Conservation (phyloP, 2,329 filamentous ascomycete species). For the Zopfia rhizophila region DNA sequence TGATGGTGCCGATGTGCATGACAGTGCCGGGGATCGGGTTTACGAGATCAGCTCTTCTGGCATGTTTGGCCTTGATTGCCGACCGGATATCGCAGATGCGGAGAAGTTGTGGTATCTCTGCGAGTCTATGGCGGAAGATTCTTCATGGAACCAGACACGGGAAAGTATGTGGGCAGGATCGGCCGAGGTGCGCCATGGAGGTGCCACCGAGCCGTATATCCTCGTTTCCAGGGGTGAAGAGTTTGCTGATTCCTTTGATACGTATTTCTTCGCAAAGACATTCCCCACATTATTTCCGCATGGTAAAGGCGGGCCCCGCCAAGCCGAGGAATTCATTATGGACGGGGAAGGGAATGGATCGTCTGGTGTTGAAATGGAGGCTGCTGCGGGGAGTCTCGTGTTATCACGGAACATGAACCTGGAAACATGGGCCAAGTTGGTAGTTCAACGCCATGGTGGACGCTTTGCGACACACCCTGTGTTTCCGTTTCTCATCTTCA, state of each 20-base stretch:
- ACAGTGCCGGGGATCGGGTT: too few species aligned
- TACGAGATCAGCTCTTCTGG: constrained; percentile 9
- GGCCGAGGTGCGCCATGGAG: constrained; percentile 4
- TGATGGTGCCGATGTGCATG: background rate
- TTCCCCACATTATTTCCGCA: constrained; percentile 13
- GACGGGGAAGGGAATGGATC: too few species aligned
- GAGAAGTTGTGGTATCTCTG: constrained; percentile 12
- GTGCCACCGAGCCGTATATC: constrained; percentile 9
- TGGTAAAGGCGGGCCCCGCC: constrained; percentile 9
- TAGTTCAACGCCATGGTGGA: constrained; percentile 10
- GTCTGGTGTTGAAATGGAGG: too few species aligned
- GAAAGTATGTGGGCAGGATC: constrained; percentile 4
- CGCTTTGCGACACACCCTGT: constrained; percentile 3
- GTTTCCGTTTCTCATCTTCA: constrained; percentile 12
- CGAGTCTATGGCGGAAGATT: constrained; percentile 1
- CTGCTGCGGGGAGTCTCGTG: constrained; percentile 1
- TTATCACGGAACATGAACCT: constrained; percentile 8
- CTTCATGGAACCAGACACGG: background rate
- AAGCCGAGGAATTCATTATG: constrained; percentile 6
- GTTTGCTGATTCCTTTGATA: constrained; percentile 11
- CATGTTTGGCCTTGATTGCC: constrained; percentile 6
- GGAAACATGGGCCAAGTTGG: constrained; percentile 6
- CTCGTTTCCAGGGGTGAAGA: constrained; percentile 9
- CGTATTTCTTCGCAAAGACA: constrained; percentile 12
- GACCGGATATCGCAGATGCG: constrained; percentile 3